These are phyloP conservation scores for Coccomyxa sp. DNA, from an alignment of 139 green algal genomes.

Conservation along the genomic window DNA sequence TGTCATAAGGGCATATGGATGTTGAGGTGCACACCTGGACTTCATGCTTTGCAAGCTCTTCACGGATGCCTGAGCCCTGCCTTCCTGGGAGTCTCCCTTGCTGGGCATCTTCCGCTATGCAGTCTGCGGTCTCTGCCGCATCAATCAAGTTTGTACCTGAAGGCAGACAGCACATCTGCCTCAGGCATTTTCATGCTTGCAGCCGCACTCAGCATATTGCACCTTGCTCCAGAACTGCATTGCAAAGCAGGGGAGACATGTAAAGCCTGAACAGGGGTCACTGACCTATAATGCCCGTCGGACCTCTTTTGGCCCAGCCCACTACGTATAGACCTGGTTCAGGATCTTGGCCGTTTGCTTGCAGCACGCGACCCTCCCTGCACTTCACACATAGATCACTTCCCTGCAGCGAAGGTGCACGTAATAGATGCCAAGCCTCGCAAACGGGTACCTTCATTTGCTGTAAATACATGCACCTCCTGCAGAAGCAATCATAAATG, in stretches of 20 bases:
- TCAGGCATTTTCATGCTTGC: not conserved
- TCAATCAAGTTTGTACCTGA: constrained; percentile 78
- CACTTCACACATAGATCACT: not conserved
- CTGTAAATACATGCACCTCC: too few relatives aligned
- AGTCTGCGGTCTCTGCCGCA: constrained; percentile 72
- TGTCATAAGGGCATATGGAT: not conserved
- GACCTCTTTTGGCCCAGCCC: constrained; percentile 86
- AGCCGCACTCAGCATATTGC: not conserved
- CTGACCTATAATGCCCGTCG: constrained; percentile 82
- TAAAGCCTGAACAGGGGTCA: not conserved
- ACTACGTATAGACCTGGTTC: constrained; percentile 73
- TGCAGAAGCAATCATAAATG: too few relatives aligned
- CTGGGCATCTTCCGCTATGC: constrained; percentile 44
- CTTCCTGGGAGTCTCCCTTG: not conserved
- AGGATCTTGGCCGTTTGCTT: not conserved
- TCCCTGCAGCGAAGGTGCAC: too few relatives aligned
- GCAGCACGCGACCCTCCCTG: constrained; percentile 56
- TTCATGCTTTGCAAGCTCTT: constrained; percentile 37
- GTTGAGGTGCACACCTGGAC: constrained; percentile 13
- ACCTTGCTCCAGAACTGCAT: not conserved
- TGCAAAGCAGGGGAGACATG: not conserved
- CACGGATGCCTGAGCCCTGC: constrained; percentile 23
- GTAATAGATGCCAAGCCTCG: too few relatives aligned
- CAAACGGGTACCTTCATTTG: too few relatives aligned
- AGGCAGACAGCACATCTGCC: not conserved